Conservation (phyloP, 768 basidiomycete species). For the Pisolithus marmoratus region DNA sequence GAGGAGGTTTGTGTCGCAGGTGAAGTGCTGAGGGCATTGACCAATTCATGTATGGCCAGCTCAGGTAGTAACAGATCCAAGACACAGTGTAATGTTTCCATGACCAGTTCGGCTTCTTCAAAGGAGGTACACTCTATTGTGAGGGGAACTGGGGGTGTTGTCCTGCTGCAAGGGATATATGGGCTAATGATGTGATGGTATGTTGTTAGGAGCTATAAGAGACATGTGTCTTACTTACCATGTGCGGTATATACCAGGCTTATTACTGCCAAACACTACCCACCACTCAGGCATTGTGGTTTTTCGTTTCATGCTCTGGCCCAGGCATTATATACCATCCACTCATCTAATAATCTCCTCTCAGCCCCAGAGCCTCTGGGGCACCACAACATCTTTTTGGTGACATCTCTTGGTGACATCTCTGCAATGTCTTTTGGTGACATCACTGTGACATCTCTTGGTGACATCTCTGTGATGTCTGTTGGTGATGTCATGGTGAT, state of each 20-base stretch:
- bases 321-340: too few relatives aligned
- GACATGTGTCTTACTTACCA: not conserved
- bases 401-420: too few relatives aligned
- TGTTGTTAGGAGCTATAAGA: too few relatives aligned
- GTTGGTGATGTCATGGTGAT: too few relatives aligned
- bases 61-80: not conserved
- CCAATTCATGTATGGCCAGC: not conserved
- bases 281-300: not conserved
- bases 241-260: not conserved
- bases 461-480: too few relatives aligned
- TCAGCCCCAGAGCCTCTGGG: too few relatives aligned
- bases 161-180: not conserved
- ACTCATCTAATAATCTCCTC: too few relatives aligned
- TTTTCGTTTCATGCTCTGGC: too few relatives aligned
- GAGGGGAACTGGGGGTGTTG: not conserved
- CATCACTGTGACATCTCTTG: too few relatives aligned
- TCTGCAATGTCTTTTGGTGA: too few relatives aligned
- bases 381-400: too few relatives aligned
- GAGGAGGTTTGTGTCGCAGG: not conserved
- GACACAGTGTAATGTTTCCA: not conserved
- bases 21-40: not conserved
- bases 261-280: not conserved
- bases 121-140: not conserved
- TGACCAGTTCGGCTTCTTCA: not conserved
- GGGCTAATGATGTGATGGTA: not conserved